These are phyloP conservation scores for Pontederia paniculata DNA, from an alignment of 176 grass and related monocot species.

Conservation along the genomic window DNA sequence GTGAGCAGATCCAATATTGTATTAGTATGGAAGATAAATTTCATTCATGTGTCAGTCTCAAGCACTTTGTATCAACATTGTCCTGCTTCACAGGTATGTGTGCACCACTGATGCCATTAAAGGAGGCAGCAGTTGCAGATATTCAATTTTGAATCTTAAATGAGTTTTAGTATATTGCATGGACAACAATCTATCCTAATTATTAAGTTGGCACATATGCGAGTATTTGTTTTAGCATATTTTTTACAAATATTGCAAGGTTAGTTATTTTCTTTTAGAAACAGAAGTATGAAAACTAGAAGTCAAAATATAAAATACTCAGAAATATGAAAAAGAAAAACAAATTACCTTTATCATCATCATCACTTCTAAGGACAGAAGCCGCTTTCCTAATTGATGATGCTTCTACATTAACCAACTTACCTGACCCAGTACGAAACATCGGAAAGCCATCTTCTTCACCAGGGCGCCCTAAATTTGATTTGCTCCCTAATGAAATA, in stretches of 20 bases:
- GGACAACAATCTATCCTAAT: no score
- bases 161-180: no score
- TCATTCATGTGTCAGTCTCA: no score
- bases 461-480: slow-evolving; percentile 1
- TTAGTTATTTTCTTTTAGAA: not conserved
- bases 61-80: no score
- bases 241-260: no score
- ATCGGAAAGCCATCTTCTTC: slow-evolving; percentile 13
- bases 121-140: no score
- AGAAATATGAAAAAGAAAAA: slow-evolving; percentile 8
- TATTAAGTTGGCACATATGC: no score
- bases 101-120: no score
- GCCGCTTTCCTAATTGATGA: slow-evolving; percentile 17
- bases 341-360: slow-evolving; percentile 18
- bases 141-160: no score
- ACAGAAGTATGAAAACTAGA: slow-evolving; percentile 8
- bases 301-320: not conserved
- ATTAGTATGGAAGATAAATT: not conserved
- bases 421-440: slow-evolving; percentile 21
- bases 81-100: no score
- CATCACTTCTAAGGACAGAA: slow-evolving; percentile 8
- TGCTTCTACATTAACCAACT: slow-evolving; percentile 14
- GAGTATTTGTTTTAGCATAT: no score
- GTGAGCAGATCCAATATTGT: not conserved
- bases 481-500: slow-evolving; percentile 21